These are phyloP conservation scores for Psilocybe cyanescens DNA, from an alignment of 768 basidiomycete species.

Conservation along the genomic window DNA sequence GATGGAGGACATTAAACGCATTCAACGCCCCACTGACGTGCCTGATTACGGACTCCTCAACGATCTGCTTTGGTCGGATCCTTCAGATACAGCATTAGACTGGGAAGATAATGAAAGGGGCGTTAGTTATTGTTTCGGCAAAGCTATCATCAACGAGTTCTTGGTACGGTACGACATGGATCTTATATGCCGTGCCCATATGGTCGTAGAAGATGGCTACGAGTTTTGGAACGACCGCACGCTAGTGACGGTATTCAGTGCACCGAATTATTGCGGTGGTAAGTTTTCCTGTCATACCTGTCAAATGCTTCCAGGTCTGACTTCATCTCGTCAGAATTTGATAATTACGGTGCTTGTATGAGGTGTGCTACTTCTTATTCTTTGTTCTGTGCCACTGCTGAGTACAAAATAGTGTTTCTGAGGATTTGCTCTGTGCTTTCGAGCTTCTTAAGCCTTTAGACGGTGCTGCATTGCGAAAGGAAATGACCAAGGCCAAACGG, in stretches of 20 bases:
- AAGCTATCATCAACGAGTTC: constrained; percentile 96
- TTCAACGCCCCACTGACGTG: constrained; percentile 97
- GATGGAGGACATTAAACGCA: constrained; percentile 99
- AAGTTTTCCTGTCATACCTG: constrained; percentile 34
- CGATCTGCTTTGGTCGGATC: constrained; percentile 97
- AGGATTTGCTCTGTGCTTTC: constrained; percentile 96
- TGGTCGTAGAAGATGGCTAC: constrained; percentile 99
- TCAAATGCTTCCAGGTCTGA: constrained; percentile 17
- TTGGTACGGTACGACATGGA: constrained; percentile 97
- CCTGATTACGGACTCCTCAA: constrained; percentile 98
- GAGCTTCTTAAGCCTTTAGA: constrained; percentile 96
- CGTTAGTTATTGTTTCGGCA: constrained; percentile 99
- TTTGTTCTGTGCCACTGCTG: constrained; percentile 11
- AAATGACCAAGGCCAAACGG: constrained; percentile 98
- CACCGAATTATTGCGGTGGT: constrained; percentile 97
- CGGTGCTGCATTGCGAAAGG: constrained; percentile 92
- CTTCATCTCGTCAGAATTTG: constrained; percentile 65
- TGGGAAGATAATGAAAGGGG: constrained; percentile 99
- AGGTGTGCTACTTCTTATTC: constrained; percentile 51
- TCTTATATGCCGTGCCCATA: constrained; percentile 98
- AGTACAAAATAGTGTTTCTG: constrained; percentile 72
- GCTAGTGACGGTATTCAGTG: constrained; percentile 97
- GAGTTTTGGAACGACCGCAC: constrained; percentile 99
- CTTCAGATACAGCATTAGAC: constrained; percentile 94
- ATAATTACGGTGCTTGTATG: constrained; percentile 96